phyloP scores from a whole-genome alignment of 176 grass and related monocot genomes.

The Tillandsia leiboldiana region DNA sequence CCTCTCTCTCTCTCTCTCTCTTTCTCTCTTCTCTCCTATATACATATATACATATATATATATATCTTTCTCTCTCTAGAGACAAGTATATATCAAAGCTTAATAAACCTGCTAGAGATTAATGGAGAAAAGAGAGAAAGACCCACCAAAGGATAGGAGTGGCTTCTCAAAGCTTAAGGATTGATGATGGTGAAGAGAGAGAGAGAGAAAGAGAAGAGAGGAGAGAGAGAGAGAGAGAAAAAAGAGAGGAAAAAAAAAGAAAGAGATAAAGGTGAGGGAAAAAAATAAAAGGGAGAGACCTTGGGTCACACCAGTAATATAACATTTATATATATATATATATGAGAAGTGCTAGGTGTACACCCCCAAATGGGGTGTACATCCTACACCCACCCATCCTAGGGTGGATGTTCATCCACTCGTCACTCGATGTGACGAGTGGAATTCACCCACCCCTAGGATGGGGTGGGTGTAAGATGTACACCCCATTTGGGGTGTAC shows the following conservation, averaged over 20 bases:
- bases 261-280: constrained; percentile 38
- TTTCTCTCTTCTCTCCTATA: neutral
- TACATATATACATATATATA: no score
- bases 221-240: constrained; percentile 3
- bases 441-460: no score
- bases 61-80: neutral
- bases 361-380: no score
- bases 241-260: constrained; percentile 6
- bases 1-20: neutral
- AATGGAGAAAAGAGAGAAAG: neutral
- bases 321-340: constrained; percentile 22
- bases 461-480: no score
- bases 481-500: no score
- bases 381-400: no score
- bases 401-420: no score
- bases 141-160: constrained; percentile 14
- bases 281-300: constrained; percentile 14
- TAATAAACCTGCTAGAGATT: neutral
- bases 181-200: constrained; percentile 17
- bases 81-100: neutral
- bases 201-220: constrained; percentile 22
- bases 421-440: no score
- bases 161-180: constrained; percentile 32
- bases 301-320: constrained; percentile 18
- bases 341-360: no score